Percentiles rank a stretch among this genome's conserved stretches.
These are phyloP conservation scores for Zizania palustris DNA, from an alignment of 202 grass and related monocot genomes.

Conservation along the genomic window DNA sequence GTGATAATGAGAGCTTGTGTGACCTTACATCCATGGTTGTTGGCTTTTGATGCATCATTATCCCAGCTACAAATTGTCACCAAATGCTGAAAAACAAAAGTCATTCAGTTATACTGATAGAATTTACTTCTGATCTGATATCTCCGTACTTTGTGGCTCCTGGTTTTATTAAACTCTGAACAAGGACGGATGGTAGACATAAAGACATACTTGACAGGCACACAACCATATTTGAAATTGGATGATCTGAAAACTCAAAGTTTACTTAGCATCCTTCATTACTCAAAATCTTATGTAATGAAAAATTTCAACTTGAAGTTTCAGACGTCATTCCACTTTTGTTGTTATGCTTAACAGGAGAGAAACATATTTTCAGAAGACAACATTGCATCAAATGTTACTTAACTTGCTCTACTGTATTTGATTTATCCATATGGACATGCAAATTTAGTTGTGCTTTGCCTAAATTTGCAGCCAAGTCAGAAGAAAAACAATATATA, in stretches of 20 bases:
- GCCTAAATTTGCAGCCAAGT: no score
- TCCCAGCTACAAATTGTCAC: slow-evolving; percentile 25
- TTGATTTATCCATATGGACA: no score
- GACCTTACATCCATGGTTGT: slow-evolving; percentile 40
- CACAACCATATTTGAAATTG: not conserved
- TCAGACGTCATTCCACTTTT: not conserved
- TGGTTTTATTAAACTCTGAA: not conserved
- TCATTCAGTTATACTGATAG: not conserved
- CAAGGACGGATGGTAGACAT: not conserved
- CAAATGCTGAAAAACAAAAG: slow-evolving; percentile 22
- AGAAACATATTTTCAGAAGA: no score
- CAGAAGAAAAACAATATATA: no score
- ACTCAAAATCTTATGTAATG: not conserved
- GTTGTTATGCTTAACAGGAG: no score
- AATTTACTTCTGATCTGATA: not conserved
- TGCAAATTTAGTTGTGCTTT: no score
- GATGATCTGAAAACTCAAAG: not conserved
- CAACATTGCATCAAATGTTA: no score
- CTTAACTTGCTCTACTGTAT: no score
- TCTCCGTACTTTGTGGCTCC: not conserved
- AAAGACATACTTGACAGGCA: not conserved
- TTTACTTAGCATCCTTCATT: not conserved
- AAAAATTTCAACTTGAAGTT: not conserved
- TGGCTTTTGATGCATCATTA: slow-evolving; percentile 41
- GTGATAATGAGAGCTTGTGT: slow-evolving; percentile 46